These are phyloP conservation scores for Sporothrix luriei DNA, from an alignment of 2,329 filamentous ascomycete species.

Conservation along the genomic window DNA sequence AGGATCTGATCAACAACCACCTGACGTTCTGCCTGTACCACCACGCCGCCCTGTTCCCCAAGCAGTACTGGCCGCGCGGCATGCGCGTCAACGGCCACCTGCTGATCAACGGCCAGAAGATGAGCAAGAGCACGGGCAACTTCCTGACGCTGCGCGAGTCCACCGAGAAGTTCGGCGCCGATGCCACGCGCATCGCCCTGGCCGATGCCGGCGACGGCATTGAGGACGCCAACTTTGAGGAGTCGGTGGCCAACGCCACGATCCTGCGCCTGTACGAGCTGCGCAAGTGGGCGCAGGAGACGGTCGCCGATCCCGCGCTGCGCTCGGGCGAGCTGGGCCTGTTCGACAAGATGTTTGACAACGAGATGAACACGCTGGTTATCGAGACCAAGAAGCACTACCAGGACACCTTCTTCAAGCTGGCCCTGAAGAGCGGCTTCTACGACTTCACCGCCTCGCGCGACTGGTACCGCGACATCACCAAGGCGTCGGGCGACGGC, in stretches of 20 bases:
- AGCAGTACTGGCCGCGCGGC: slow-evolving; percentile 83
- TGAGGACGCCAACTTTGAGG: slow-evolving; percentile 95
- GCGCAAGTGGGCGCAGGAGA: slow-evolving; percentile 90
- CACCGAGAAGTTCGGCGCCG: slow-evolving; percentile 89
- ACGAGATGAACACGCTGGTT: slow-evolving; percentile 87
- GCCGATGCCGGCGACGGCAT: slow-evolving; percentile 94
- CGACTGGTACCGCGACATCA: slow-evolving; percentile 87
- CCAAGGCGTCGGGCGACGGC: slow-evolving; percentile 72
- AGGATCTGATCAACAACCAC: slow-evolving; percentile 92
- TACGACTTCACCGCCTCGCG: slow-evolving; percentile 88
- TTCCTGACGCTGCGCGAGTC: slow-evolving; percentile 89
- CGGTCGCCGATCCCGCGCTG: slow-evolving; percentile 69
- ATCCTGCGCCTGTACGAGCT: slow-evolving; percentile 79
- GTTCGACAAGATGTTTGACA: slow-evolving; percentile 88
- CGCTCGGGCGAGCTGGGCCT: slow-evolving; percentile 73
- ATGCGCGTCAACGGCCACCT: slow-evolving; percentile 91
- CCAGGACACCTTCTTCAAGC: slow-evolving; percentile 76
- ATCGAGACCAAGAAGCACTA: slow-evolving; percentile 78
- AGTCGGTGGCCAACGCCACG: slow-evolving; percentile 87
- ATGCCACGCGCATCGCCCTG: slow-evolving; percentile 83
- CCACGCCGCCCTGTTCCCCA: slow-evolving; percentile 84
- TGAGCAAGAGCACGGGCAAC: slow-evolving; percentile 97
- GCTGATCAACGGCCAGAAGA: slow-evolving; percentile 95
- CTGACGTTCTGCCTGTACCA: slow-evolving; percentile 95
- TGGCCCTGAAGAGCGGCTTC: slow-evolving; percentile 81